Percentiles rank a stretch among this genome's conserved stretches.
phyloP scores from a whole-genome alignment of 306 rosid genomes.

The Pueraria montana region DNA sequence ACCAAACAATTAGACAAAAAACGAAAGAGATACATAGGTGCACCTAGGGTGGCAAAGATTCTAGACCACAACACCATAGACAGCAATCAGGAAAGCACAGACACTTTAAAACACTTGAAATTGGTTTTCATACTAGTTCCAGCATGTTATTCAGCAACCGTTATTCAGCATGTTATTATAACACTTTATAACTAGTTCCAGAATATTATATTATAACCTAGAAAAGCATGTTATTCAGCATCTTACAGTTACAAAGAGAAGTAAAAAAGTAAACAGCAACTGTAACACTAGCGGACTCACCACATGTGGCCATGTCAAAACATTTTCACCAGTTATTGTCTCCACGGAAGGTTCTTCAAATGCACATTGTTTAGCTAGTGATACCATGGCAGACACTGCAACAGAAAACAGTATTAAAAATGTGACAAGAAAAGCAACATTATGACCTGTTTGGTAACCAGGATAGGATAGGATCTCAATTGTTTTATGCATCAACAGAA shows the following conservation, averaged over 20 bases:
- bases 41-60: not conserved
- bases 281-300: constrained; percentile 58
- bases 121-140: not conserved
- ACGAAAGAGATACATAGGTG: not conserved
- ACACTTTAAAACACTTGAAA: not conserved
- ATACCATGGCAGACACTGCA: constrained; percentile 97
- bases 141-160: constrained; percentile 32
- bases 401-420: constrained; percentile 40
- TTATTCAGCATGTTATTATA: too few species aligned
- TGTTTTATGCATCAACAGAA: not conserved
- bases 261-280: constrained; percentile 18
- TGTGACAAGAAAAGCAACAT: constrained; percentile 15
- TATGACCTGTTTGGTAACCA: not conserved
- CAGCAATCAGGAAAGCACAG: not conserved
- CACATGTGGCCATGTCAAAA: constrained; percentile 98
- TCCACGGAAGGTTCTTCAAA: constrained; percentile 98
- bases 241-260: constrained; percentile 20
- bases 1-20: not conserved
- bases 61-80: not conserved
- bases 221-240: constrained; percentile 27
- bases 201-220: constrained; percentile 23
- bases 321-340: constrained; percentile 92
- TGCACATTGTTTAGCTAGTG: constrained; percentile 96
- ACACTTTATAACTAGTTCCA: too few species aligned
- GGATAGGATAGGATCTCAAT: not conserved